Base-by-base conservation (phyloP, 2,329 filamentous ascomycete species). In the Grosmannia penicillata region DNA sequence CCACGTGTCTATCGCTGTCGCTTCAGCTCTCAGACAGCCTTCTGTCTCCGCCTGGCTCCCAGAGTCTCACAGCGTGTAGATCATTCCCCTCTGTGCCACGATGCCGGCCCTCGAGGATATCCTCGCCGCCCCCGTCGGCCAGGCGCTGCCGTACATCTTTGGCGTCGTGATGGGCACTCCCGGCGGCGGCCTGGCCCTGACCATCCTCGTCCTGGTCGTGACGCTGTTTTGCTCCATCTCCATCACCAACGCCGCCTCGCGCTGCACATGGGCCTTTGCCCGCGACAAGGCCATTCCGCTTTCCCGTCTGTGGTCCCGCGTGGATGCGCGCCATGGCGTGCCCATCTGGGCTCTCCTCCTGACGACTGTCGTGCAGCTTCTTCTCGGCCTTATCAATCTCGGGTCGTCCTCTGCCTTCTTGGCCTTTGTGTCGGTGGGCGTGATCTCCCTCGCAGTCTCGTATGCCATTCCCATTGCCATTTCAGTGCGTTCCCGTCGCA, bases 271-370 rank as follows among this genome's bases (percentile, higher is more conserved):
- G 70, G 77, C 76, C 1, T 82, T 82, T 51, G 68, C 78, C 32
- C 74, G 78, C 49, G 78, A 82, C 48, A 75, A 76, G 36, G 78
- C 76, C 43, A 74, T 82, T 31, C 78, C 78, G 18, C 75, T 74
- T 14, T 70, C 72, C 40, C 57, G 60, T 40, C 60, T 54, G 58
- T 81, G 76, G 74, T 70, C 69, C 51, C 53, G 65, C 44, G 69
- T 82, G 47, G 70, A 81, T 61, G 57, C 56, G 33, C 70, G 62
- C 42, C 62, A 80, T 1, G 75, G 79, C 44, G 66, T 82, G 4
- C 78, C 78, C 0, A 49, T 82, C 39, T 81, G 82, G 53, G 75
- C 75, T 45, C 81, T 82, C 76, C 75, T 82, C 70, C 67, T 82
- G 39, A 73, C 68, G 50, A 79, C 78, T 71, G 66, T 57, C 4